Percentiles rank a stretch among this genome's conserved stretches.
These are phyloP conservation scores for Ophiocordyceps polyrhachis-furcata DNA, from an alignment of 2,329 filamentous ascomycete species.

Conservation along the genomic window DNA sequence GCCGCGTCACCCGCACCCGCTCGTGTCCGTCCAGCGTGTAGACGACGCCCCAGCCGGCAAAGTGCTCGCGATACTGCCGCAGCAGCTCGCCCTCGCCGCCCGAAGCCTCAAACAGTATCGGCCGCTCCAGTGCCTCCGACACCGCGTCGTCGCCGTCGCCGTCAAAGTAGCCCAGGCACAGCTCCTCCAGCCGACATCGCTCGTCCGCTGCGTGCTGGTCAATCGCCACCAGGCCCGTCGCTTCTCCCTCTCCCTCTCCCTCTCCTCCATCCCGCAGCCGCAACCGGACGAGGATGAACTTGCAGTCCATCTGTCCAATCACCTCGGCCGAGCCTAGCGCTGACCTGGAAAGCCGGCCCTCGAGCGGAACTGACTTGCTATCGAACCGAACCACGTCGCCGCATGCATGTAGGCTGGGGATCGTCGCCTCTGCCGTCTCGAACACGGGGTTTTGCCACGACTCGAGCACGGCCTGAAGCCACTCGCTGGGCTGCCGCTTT, in stretches of 20 bases:
- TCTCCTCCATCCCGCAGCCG: slow-evolving; percentile 6
- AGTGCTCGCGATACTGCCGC: slow-evolving; percentile 29
- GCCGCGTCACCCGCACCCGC: slow-evolving; percentile 29
- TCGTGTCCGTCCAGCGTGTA: slow-evolving; percentile 27
- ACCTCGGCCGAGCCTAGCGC: slow-evolving; percentile 42
- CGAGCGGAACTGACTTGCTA: slow-evolving; percentile 9
- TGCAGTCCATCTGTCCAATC: slow-evolving; percentile 69
- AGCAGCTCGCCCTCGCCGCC: slow-evolving; percentile 42
- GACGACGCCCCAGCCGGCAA: slow-evolving; percentile 56
- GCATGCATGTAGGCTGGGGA: slow-evolving; percentile 19
- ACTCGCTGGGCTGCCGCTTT: slow-evolving; percentile 17
- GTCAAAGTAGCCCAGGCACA: slow-evolving; percentile 39
- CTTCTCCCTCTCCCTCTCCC: background rate
- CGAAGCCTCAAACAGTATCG: slow-evolving; percentile 47
- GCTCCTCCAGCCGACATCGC: slow-evolving; percentile 55
- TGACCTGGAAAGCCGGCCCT: slow-evolving; percentile 39
- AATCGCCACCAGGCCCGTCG: slow-evolving; percentile 51
- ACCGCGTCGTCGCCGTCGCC: slow-evolving; percentile 6
- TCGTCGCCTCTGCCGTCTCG: slow-evolving; percentile 22
- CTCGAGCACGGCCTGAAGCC: slow-evolving; percentile 41
- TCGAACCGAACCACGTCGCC: slow-evolving; percentile 10
- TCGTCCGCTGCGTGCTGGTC: slow-evolving; percentile 96
- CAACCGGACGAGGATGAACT: slow-evolving; percentile 64
- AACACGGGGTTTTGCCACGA: slow-evolving; percentile 68
- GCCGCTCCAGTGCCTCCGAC: slow-evolving; percentile 24